Evolutionary conservation across 1,284 basidiomycete genomes (phyloP), one percentile per base, ranked within the genome.

Genomic region (Melampsora americana): DNA sequence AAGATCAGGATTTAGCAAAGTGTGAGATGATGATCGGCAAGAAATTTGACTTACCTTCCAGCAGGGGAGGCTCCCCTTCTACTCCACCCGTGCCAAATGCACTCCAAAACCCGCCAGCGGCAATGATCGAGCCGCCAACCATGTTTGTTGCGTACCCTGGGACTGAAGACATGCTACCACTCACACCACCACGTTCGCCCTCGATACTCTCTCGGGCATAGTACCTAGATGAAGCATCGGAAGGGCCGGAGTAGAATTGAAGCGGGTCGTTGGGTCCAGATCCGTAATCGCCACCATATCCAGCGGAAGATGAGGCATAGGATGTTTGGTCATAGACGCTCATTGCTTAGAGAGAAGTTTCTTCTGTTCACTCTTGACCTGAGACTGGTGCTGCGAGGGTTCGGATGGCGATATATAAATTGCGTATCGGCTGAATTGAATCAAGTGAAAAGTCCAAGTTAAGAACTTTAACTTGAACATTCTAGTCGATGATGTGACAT

Each of bases 11-110:
- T 18, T 74, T 77, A 30, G 69, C 35, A 42, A 18, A 66, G 20
- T 23, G 35, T n/a, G 66, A 18, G 61, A 66, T 16, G 14, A 14
- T 16, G 42, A 48, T 67, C 16, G 23, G 64, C 5, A 26, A 59
- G 32, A 12, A 50, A 48, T 48, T 23, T 12, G 42, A 20, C 18
- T 83, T 81, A 93, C 94, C 94, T 88, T 97, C 89, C 77, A 96
- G 87, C 81, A 97, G 84, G 61, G 93, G 92, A 70, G 92, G 92
- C 82, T 97, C 94, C 42, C 93, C 93, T 82, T 95, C 93, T 73
- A 95, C 89, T n/a, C 92, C 93, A 77, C 93, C 93, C 0, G 93
- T 94, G 42, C 93, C 93, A 85, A 96, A 96, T 56, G 93, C 93
- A 62, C 92, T 92, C 90, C 91, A 94, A 66, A 75, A 75, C 9